Base-by-base conservation (phyloP, 345 rosid species). In the Ailanthus altissimus region DNA sequence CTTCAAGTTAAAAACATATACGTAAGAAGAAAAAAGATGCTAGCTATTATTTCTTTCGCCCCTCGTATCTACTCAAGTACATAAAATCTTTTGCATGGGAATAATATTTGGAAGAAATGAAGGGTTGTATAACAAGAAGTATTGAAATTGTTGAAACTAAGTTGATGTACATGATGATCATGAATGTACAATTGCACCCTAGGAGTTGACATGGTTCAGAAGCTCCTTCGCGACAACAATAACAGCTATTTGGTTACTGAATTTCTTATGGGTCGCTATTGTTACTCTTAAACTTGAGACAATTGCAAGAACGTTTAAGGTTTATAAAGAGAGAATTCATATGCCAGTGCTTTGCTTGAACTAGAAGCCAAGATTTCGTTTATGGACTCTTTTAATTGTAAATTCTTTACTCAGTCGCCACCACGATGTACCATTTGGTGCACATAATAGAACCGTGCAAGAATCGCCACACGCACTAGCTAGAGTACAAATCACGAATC, bases 361-460 rank as follows among this genome's bases (percentile, higher is more conserved):
- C 70, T 75, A 21, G 75, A 51, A 65, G 49, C 28, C 26, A 81
- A 46, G 82, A 15, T 46, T 59, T 47, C 38, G 13, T 60, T 16
- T 61, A n/a, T 23, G 4, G 54, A 10, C 12, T 12, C 53, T 9
- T 16, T 69, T 20, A 26, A 20, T 76, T 49, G 49, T 57, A 2
- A 50, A 70, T 21, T 21, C 87, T 81, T 81, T 79, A 84, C 87
- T 81, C 84, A 77, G 42, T 79, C 68, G 83, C 78, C 72, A 70
- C 47, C 16, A 51, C 25, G n/a, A n/a, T n/a, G n/a, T 16, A 40
- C 65, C 15, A 21, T 23, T 54, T 38, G 56, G 53, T 21, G 56
- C 23, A 32, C 21, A 62, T 32, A 14, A 14, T 6, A 62, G 42
- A 63, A 66, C 12, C 77, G 56, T 83, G 57, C 66, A 72, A 75